Percentiles rank a stretch among this genome's conserved stretches.
These are phyloP conservation scores for Periconia sp. DNA, from an alignment of 2,329 filamentous ascomycete genomes.

Conservation along the genomic window DNA sequence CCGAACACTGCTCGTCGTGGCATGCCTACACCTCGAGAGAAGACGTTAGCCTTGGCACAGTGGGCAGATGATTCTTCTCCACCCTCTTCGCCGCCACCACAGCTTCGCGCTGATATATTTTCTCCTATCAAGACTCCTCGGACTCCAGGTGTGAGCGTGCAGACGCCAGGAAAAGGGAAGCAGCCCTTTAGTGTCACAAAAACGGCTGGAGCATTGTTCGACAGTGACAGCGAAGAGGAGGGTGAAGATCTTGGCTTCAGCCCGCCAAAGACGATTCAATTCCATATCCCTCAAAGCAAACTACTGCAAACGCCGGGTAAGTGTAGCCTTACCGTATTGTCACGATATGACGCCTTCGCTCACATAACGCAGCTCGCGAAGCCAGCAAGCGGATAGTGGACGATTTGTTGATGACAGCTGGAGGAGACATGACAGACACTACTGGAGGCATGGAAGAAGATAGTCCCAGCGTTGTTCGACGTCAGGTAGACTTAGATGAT, in stretches of 20 bases:
- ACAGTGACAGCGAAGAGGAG: conserved; percentile 71
- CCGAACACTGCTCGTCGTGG: conserved; percentile 43
- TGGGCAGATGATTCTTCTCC: conserved; percentile 55
- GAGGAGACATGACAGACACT: conserved; percentile 61
- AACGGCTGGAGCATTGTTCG: conserved; percentile 60
- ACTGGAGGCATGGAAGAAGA: conserved; percentile 50
- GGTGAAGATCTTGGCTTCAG: conserved; percentile 66
- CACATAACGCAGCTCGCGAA: conserved; percentile 66
- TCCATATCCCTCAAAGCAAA: conserved; percentile 77
- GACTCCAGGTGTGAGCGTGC: conserved; percentile 84
- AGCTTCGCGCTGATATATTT: conserved; percentile 85
- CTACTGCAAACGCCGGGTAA: conserved; percentile 80
- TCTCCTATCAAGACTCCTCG: conserved; percentile 70
- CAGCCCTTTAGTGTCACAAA: conserved; percentile 54
- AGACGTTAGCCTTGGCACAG: conserved; percentile 23
- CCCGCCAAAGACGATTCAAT: conserved; percentile 92
- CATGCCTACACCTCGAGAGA: conserved; percentile 27
- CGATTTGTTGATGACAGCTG: conserved; percentile 77
- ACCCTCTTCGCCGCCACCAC: conserved; percentile 69
- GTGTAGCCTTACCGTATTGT: conserved; percentile 24
- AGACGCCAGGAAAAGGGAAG: conserved; percentile 65
- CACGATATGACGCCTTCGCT: conserved; percentile 7
- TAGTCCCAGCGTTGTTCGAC: conserved; percentile 56
- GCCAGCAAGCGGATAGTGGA: conserved; percentile 83
- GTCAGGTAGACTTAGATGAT: conserved; percentile 54